Percentiles rank a stretch among this genome's conserved stretches.
phyloP scores from a whole-genome alignment of 2,329 filamentous ascomycete genomes.

The Colletotrichum zoysiae region DNA sequence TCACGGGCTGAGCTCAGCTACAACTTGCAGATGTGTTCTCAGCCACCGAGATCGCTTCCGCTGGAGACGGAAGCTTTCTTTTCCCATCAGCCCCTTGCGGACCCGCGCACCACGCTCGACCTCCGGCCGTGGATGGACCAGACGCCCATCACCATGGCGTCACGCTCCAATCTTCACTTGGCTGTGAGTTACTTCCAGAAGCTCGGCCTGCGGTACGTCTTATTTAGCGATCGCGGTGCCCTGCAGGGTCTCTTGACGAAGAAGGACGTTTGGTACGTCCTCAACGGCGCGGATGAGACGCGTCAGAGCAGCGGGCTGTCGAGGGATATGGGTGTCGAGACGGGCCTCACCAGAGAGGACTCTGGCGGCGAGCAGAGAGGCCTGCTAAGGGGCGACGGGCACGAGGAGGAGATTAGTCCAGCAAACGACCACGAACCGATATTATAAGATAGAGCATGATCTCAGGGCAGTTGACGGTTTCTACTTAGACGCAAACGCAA shows the following conservation, averaged over 20 bases:
- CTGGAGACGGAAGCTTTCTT: constrained; percentile 86
- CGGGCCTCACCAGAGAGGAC: constrained; percentile 54
- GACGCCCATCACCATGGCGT: constrained; percentile 91
- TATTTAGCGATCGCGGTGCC: constrained; percentile 86
- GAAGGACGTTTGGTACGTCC: constrained; percentile 95
- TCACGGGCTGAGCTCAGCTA: constrained; percentile 90
- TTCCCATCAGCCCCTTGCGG: constrained; percentile 83
- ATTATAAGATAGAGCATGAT: constrained; percentile 34
- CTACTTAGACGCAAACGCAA: constrained; percentile 11
- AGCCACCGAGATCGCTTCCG: constrained; percentile 69
- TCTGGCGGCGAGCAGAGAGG: constrained; percentile 58
- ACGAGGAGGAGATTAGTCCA: constrained; percentile 49
- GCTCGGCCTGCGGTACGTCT: constrained; percentile 88
- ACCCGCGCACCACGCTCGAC: constrained; percentile 83
- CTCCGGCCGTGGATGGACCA: constrained; percentile 99
- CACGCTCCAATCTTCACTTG: constrained; percentile 81
- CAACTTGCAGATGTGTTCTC: constrained; percentile 76
- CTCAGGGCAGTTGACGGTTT: constrained; percentile 3
- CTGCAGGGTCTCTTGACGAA: constrained; percentile 92
- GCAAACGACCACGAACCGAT: constrained; percentile 37
- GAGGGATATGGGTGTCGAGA: constrained; percentile 47
- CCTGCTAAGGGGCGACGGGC: constrained; percentile 54
- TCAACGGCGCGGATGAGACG: constrained; percentile 81
- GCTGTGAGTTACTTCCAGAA: constrained; percentile 95
- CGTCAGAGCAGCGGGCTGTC: constrained; percentile 55